phyloP scores from a whole-genome alignment of 129 eudicot genomes.

The Flaveria ramosissima region DNA sequence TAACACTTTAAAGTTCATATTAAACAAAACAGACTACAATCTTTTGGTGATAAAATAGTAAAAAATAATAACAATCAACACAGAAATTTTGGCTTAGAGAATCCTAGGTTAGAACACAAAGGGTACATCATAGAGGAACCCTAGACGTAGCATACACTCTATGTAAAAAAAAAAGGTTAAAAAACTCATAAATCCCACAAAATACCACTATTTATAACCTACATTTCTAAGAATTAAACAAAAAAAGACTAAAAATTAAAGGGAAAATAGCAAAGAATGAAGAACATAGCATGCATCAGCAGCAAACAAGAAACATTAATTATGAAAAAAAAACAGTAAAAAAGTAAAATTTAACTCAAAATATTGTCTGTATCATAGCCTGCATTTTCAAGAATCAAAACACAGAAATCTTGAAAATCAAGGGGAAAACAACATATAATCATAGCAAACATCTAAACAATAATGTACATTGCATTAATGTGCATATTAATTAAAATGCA shows the following conservation, averaged over 20 bases:
- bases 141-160: background rate
- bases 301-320: background rate
- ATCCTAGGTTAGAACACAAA: constrained; percentile 28
- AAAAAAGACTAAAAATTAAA: constrained; percentile 1
- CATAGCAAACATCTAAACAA: background rate
- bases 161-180: background rate
- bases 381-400: constrained; percentile 28
- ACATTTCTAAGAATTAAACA: constrained; percentile 28
- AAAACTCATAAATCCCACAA: constrained; percentile 2
- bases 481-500: background rate
- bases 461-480: constrained; percentile 9
- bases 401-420: constrained; percentile 25
- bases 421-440: constrained; percentile 9
- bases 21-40: constrained; percentile 6
- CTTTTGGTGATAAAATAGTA: constrained; percentile 18
- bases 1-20: constrained; percentile 10
- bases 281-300: constrained; percentile 26
- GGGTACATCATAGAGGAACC: constrained; percentile 2
- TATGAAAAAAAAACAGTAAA: background rate
- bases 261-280: constrained; percentile 5
- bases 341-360: background rate
- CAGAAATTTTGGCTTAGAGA: constrained; percentile 3
- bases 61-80: background rate
- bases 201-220: constrained; percentile 15
- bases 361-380: background rate